These are phyloP conservation scores for Salvia rosmarinus DNA, from an alignment of 257 asterid species.

Conservation along the genomic window DNA sequence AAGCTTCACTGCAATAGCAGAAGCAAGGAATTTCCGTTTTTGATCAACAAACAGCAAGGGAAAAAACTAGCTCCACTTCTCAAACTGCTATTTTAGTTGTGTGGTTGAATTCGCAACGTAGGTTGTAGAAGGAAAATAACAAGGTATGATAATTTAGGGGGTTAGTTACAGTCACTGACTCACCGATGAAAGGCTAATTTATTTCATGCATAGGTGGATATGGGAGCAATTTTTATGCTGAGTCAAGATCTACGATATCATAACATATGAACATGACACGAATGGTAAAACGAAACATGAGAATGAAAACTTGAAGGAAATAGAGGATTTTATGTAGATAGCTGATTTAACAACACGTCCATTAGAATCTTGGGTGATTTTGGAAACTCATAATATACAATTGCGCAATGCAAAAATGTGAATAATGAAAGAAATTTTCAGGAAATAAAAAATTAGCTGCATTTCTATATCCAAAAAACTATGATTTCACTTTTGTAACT, in stretches of 20 bases:
- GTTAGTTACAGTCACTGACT: background rate
- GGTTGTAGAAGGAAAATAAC: constrained; percentile 1
- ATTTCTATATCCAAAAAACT: background rate
- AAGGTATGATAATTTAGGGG: background rate
- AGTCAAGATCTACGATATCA: background rate
- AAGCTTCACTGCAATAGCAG: constrained; percentile 69
- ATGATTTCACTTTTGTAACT: background rate
- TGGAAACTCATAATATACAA: background rate
- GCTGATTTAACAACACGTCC: background rate
- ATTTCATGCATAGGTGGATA: background rate
- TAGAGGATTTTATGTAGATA: background rate
- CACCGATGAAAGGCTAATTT: background rate
- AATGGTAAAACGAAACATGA: background rate
- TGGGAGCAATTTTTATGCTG: background rate
- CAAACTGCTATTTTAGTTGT: background rate
- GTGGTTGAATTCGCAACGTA: background rate
- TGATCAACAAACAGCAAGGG: constrained; percentile 6
- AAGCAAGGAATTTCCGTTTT: constrained; percentile 5
- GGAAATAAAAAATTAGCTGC: background rate
- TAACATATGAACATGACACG: background rate
- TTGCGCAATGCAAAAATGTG: background rate
- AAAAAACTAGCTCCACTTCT: background rate
- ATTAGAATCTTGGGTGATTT: constrained; percentile 1
- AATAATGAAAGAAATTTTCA: background rate
- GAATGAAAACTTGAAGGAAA: background rate